Evolutionary conservation across 192 early-diverging fungal species (phyloP).

Genomic region (Gonapodya prolifera): DNA sequence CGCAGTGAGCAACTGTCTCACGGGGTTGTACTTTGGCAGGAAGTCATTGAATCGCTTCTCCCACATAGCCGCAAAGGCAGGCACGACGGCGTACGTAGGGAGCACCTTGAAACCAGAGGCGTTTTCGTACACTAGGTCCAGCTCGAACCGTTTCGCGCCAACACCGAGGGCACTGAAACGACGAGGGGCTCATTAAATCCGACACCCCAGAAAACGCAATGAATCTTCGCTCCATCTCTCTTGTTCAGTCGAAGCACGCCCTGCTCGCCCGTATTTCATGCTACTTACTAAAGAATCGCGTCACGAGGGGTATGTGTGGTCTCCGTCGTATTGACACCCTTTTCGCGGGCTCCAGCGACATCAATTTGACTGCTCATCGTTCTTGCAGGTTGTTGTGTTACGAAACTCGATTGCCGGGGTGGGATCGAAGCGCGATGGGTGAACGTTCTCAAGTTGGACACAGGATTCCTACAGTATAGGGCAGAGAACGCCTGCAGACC

Average conservation of each 20-base stretch:
- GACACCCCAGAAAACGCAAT: too few relatives aligned
- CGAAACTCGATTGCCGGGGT: too few relatives aligned
- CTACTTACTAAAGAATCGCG: neutral
- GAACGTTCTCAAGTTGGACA: too few relatives aligned
- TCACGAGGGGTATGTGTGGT: neutral
- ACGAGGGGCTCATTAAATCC: too few relatives aligned
- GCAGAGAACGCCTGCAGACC: too few relatives aligned
- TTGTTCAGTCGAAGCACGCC: too few relatives aligned
- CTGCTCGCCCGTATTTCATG: too few relatives aligned
- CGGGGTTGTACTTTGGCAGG: neutral
- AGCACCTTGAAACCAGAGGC: conserved; percentile 66
- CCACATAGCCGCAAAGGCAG: conserved; percentile 46
- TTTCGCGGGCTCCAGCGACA: neutral
- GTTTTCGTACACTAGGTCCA: conserved; percentile 88
- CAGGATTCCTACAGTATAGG: too few relatives aligned
- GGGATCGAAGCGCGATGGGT: too few relatives aligned
- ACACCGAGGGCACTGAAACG: conserved; percentile 67
- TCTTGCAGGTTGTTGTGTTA: too few relatives aligned
- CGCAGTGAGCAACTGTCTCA: conserved; percentile 14
- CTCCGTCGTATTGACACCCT: neutral
- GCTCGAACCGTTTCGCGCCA: conserved; percentile 75
- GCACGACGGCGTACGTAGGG: conserved; percentile 87
- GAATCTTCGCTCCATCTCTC: too few relatives aligned
- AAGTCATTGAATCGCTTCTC: neutral
- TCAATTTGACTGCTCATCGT: neutral